Base-by-base conservation (phyloP, 352 stramenopile species). In the Achlya hypogyna region DNA sequence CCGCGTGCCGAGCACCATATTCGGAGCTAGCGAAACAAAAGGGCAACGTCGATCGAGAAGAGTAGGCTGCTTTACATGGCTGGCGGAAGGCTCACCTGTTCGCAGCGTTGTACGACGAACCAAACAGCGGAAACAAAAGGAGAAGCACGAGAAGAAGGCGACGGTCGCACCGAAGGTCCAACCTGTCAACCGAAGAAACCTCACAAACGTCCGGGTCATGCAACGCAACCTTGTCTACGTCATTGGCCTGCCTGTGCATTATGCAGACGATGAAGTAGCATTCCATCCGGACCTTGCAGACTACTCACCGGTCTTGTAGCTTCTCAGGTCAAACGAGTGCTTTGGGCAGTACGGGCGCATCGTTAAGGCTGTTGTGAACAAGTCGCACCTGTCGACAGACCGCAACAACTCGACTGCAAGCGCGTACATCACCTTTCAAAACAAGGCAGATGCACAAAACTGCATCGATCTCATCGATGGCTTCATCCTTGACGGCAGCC, bases 1-100 rank as follows among this genome's bases (percentile, higher is more conserved):
- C 97, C 10, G 96, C 96, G 10, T 99, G 97, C 74, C 89, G 97
- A n/a, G 94, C 91, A 58, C 91, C 95, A 16, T 99, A 99, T 73
- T 83, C 93, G 27, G 93, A 99, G 70, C 74, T 91, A 16, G 84
- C 82, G n/a, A 93, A 93, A 71, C 81, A 91, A 62, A 91, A 89
- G 67, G 81, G 78, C 82, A 97, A 79, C 85, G 81, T 98, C 51
- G 95, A 99, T 77, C 92, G 95, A 58, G 89, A 98, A 74, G 95
- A 98, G 81, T 96, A 64, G 65, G 80, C 38, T 34, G 18, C 20
- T 27, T n/a, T 32, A 27, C 22, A 32, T 10, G 23, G 3, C 2
- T 23, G 12, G 10, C 28, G 32, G 20, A 51, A 4, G 54, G 34
- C 32, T 32, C 3, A 31, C 18, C 10, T 22, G 31, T 8, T 49